These are phyloP conservation scores for Acanthamoeba sp. DNA, from an alignment of 208 protist genomes.

Conservation along the genomic window DNA sequence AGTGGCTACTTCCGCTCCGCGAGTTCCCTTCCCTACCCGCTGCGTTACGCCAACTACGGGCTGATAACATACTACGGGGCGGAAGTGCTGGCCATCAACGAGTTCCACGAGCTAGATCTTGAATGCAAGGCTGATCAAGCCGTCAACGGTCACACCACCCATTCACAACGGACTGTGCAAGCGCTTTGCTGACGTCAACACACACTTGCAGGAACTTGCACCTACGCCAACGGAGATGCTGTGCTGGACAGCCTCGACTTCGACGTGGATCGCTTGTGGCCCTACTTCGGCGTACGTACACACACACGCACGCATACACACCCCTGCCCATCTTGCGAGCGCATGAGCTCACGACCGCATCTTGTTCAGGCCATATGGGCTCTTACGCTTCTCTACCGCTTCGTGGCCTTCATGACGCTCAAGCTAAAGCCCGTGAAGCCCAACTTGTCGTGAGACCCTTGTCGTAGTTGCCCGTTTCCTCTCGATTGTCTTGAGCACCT, in stretches of 20 bases:
- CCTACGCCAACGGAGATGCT: conserved; percentile 1
- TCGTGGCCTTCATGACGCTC: conserved; percentile 21
- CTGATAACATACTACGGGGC: conserved; percentile 29
- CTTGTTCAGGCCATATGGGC: conserved; percentile 30
- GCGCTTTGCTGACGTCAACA: background rate
- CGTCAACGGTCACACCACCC: conserved; percentile 18
- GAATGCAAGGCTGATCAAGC: conserved; percentile 54
- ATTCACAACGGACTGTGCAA: background rate
- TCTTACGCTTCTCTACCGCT: background rate
- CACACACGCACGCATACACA: background rate
- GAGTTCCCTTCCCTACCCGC: background rate
- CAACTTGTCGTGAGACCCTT: background rate
- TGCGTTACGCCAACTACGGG: conserved; percentile 70
- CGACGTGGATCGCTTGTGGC: conserved; percentile 5
- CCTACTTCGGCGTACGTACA: background rate
- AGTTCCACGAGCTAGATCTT: conserved; percentile 53
- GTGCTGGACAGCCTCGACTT: background rate
- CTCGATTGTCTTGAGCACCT: background rate
- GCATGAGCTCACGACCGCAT: background rate
- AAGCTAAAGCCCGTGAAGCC: conserved; percentile 30
- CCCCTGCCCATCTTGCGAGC: too few species aligned
- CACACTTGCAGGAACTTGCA: background rate
- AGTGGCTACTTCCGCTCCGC: conserved; percentile 68
- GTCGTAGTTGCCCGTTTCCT: background rate
- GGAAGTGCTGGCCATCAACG: conserved; percentile 66